Percentiles rank a stretch among this genome's conserved stretches.
phyloP scores from a whole-genome alignment of 2,329 filamentous ascomycete species.

The Tolypocladium ophioglossoides region DNA sequence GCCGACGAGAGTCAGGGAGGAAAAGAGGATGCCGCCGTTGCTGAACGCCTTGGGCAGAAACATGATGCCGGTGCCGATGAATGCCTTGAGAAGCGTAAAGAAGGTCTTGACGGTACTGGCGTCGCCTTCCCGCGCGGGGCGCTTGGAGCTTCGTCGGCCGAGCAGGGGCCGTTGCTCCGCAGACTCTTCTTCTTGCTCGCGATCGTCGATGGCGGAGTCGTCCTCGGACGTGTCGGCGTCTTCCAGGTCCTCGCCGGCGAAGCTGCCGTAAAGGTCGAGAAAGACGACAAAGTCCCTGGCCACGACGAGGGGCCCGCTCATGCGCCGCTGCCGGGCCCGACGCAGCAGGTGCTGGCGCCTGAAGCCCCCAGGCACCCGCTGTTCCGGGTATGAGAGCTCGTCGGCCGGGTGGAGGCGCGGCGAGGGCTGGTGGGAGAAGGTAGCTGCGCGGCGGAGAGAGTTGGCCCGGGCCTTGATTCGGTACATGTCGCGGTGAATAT shows the following conservation, averaged over 20 bases:
- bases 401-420: slow-evolving; percentile 17
- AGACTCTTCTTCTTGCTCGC: slow-evolving; percentile 27
- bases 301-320: slow-evolving; percentile 36
- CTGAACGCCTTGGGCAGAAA: slow-evolving; percentile 71
- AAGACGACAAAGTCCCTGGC: slow-evolving; percentile 66
- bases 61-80: slow-evolving; percentile 73
- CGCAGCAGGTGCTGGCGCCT: slow-evolving; percentile 31
- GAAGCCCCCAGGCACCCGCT: slow-evolving; percentile 36
- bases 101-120: slow-evolving; percentile 63
- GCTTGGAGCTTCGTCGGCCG: slow-evolving; percentile 37
- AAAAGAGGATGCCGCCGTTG: slow-evolving; percentile 69
- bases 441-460: slow-evolving; percentile 48
- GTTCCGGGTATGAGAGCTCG: slow-evolving; percentile 24
- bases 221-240: slow-evolving; percentile 40
- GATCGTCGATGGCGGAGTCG: slow-evolving; percentile 42
- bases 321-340: slow-evolving; percentile 26
- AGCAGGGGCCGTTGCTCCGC: slow-evolving; percentile 49
- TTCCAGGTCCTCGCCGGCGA: slow-evolving; percentile 61
- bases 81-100: slow-evolving; percentile 69
- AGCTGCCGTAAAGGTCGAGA: slow-evolving; percentile 63
- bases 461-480: slow-evolving; percentile 51
- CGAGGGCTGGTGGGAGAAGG: slow-evolving; percentile 48
- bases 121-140: slow-evolving; percentile 39
- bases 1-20: slow-evolving; percentile 53
- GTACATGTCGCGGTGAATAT: slow-evolving; percentile 71